Conservation (phyloP, 2,329 filamentous ascomycete species). For the Fusarium solani-melongenae region DNA sequence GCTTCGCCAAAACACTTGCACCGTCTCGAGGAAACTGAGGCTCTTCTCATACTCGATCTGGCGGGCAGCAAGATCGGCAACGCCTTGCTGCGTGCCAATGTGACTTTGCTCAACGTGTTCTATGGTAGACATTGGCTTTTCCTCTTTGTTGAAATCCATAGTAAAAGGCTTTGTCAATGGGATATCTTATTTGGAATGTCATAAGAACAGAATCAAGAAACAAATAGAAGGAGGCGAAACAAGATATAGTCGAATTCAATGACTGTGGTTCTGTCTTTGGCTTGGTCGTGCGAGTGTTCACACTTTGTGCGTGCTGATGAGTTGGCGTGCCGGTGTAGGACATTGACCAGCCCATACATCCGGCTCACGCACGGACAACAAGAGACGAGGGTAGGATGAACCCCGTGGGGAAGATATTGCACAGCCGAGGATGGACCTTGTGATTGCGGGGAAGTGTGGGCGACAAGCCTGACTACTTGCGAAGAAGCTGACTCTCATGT, state of each 20-base stretch:
- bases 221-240: not conserved
- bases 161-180: not conserved
- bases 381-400: not conserved
- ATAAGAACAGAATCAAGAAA: not conserved
- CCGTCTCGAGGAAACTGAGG: not conserved
- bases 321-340: not conserved
- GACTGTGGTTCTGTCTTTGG: not conserved
- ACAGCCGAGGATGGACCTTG: not conserved
- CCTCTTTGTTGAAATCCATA: constrained; percentile 1
- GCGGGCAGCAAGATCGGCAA: not conserved
- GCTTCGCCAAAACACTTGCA: constrained; percentile 3
- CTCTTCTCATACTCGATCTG: constrained; percentile 7
- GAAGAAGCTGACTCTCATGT: not conserved
- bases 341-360: not conserved
- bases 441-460: not conserved
- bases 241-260: not conserved
- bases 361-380: not conserved
- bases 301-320: not conserved
- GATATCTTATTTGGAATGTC: not conserved
- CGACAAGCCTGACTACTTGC: not conserved
- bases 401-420: constrained; percentile 3
- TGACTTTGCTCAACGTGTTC: constrained; percentile 7
- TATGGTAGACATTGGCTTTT: not conserved
- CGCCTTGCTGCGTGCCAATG: not conserved
- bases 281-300: not conserved